These are phyloP conservation scores for Violaceomyces palustris DNA, from an alignment of 1,284 basidiomycete genomes.

Conservation along the genomic window DNA sequence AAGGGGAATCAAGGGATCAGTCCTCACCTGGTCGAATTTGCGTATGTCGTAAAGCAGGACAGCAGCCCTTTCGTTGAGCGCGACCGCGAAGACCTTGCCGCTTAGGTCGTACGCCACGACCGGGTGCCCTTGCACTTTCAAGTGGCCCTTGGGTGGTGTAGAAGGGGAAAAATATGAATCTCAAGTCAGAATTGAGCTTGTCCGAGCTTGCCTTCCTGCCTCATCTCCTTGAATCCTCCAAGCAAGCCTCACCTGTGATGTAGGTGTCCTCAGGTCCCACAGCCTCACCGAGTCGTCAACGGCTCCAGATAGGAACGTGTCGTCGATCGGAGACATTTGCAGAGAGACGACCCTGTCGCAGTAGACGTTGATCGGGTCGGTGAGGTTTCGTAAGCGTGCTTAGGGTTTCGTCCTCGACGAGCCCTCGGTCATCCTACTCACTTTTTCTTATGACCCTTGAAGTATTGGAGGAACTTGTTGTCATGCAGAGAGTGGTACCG, in stretches of 20 bases:
- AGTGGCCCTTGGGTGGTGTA: slow-evolving; percentile 56
- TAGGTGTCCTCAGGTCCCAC: slow-evolving; percentile 83
- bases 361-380: background rate
- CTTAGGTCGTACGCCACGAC: slow-evolving; percentile 84
- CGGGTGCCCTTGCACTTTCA: slow-evolving; percentile 63
- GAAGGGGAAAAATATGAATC: slow-evolving; percentile 56
- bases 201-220: slow-evolving; percentile 1
- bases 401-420: no score
- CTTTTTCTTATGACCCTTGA: slow-evolving; percentile 82
- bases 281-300: slow-evolving; percentile 90
- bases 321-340: slow-evolving; percentile 85
- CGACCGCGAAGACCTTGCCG: slow-evolving; percentile 88
- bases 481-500: slow-evolving; percentile 92
- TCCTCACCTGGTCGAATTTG: slow-evolving; percentile 70
- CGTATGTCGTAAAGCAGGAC: slow-evolving; percentile 67
- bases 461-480: slow-evolving; percentile 92
- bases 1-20: background rate
- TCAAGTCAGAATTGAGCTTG: no score
- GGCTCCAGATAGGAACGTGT: slow-evolving; percentile 90
- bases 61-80: slow-evolving; percentile 61
- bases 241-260: slow-evolving; percentile 63
- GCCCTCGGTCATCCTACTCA: no score
- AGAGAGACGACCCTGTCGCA: slow-evolving; percentile 70
- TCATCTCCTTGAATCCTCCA: background rate
- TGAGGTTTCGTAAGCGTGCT: background rate